Base-by-base conservation (phyloP, 225 moss, liverwort and hornwort species). In the Asterella californica region DNA sequence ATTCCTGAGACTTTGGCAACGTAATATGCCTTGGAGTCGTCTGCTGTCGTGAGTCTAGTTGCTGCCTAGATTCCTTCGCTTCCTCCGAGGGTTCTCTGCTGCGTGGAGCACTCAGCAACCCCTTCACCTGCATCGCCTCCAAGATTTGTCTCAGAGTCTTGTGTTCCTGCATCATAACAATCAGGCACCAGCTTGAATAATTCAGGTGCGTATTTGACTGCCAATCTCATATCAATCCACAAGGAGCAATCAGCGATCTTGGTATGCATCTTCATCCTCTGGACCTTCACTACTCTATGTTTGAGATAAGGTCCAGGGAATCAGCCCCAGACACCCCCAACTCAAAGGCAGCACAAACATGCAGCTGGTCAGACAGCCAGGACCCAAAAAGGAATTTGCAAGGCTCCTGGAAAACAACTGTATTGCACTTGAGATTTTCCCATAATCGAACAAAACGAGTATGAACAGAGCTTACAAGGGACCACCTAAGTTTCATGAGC, bases 71-170 rank as follows among this genome's bases (percentile, higher is more conserved):
- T 45, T 81, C 80, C 46, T 73, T 72, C 12, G 57, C 37, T 29
- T 85, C 83, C 72, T 71, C 55, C 18, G 54, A n/a, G 30, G 68
- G 45, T 12, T 85, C 83, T 76, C 72, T 83, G 27, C 78, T 59
- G 34, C 83, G 78, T 19, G 87, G 69, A 19, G 80, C 82, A 76
- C 48, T 83, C 59, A 85, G 42, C 52, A 88, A 59, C 33, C 87
- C 87, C 81, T 88, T 88, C 18, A 75, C 61, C 65, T 85, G 87
- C 87, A 88, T 88, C 6, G 87, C 87, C 65, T 88, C 87, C 83
- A 88, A 54, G 47, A 88, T 79, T 60, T 88, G 87, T 62, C 83
- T 78, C 36, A 88, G 59, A 15, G 80, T 83, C 76, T 88, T 88
- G 54, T 88, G 87, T 34, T 88, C 87, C 87, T 87, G 79, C 60